A percentile compares a stretch with the other conserved stretches of the same genome.
phyloP scores from a whole-genome alignment of 345 rosid genomes.

The Balakata baccata region DNA sequence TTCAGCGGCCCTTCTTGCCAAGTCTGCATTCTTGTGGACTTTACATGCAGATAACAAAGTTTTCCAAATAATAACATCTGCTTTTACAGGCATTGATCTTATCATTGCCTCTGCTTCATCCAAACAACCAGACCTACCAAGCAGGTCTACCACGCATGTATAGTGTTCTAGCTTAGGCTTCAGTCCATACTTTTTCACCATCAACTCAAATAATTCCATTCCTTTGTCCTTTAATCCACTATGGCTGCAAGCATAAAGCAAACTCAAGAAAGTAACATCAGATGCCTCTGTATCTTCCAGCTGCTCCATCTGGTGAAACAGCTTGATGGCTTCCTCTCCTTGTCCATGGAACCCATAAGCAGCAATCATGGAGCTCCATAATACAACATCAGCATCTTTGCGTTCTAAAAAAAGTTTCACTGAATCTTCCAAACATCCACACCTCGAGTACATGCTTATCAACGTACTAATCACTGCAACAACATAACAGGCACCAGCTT shows the following conservation, averaged over 20 bases:
- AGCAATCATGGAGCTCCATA: conserved; percentile 79
- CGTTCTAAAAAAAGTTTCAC: conserved; percentile 51
- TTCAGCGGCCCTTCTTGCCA: conserved; percentile 53
- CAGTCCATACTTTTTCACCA: conserved; percentile 47
- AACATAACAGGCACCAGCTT: conserved; percentile 48
- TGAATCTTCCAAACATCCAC: conserved; percentile 72
- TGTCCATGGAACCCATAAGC: conserved; percentile 82
- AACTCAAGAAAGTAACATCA: conserved; percentile 60
- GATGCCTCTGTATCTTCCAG: conserved; percentile 39
- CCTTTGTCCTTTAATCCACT: conserved; percentile 70
- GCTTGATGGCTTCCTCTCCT: conserved; percentile 52
- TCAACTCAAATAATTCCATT: conserved; percentile 47
- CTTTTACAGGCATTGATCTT: conserved; percentile 59
- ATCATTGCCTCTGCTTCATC: conserved; percentile 62
- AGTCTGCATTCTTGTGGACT: conserved; percentile 49
- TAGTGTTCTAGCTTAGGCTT: conserved; percentile 57
- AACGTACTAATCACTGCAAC: conserved; percentile 54
- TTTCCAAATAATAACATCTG: conserved; percentile 67
- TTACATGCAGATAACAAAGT: conserved; percentile 74
- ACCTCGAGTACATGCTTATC: conserved; percentile 70
- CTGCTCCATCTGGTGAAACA: conserved; percentile 57
- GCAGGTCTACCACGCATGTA: conserved; percentile 69
- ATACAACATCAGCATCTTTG: conserved; percentile 53
- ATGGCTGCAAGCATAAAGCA: conserved; percentile 82
- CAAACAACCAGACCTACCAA: conserved; percentile 62